A percentile compares a stretch with the other conserved stretches of the same genome.
These are phyloP conservation scores for Aspergillus piperis DNA, from an alignment of 2,329 filamentous ascomycete genomes.

Conservation along the genomic window DNA sequence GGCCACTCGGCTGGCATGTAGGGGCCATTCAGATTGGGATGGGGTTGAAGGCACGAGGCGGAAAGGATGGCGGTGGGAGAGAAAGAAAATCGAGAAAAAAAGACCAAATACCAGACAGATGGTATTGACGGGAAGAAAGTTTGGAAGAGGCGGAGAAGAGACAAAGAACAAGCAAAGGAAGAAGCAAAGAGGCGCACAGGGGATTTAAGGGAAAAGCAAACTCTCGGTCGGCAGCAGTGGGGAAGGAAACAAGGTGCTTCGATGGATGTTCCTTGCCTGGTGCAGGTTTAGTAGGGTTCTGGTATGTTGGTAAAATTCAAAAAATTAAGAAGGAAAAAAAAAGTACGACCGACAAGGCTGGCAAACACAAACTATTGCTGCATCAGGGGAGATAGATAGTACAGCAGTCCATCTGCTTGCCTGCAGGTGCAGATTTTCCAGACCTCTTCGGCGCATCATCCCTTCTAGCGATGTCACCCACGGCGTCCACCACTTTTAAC, in stretches of 20 bases:
- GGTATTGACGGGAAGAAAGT: neutral
- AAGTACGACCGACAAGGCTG: neutral
- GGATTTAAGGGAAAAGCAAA: neutral
- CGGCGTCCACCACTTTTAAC: too few species aligned
- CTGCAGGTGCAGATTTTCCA: neutral
- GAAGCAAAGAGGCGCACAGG: neutral
- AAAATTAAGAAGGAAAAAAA: too few species aligned
- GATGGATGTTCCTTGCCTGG: slow-evolving; percentile 6
- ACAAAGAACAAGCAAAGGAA: neutral
- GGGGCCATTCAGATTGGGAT: neutral
- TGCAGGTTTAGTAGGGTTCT: neutral
- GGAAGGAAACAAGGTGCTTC: slow-evolving; percentile 4
- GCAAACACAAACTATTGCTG: neutral
- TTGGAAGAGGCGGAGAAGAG: neutral
- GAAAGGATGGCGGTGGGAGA: neutral
- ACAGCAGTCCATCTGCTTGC: neutral
- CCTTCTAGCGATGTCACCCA: neutral
- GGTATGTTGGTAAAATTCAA: neutral
- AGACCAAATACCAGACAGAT: neutral
- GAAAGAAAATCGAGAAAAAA: neutral
- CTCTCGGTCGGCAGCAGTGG: neutral
- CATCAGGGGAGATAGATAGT: neutral
- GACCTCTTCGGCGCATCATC: neutral
- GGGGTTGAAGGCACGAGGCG: neutral
- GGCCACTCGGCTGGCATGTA: neutral